Percentiles rank a stretch among this genome's conserved stretches.
phyloP scores from a whole-genome alignment of 2,329 filamentous ascomycete genomes.

The Fusarium humuli region DNA sequence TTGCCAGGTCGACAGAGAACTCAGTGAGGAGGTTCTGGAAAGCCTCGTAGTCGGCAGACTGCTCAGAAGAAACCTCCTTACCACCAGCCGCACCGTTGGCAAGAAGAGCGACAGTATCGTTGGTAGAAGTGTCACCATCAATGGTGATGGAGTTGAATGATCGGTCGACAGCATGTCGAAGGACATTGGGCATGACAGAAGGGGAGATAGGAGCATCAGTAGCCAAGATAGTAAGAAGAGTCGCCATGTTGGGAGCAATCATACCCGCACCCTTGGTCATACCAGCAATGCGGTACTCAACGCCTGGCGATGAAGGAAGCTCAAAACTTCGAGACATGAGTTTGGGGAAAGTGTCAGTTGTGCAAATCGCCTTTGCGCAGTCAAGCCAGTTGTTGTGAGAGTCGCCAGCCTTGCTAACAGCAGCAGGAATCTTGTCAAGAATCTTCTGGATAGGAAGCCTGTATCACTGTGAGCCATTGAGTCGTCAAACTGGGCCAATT shows the following conservation, averaged over 20 bases:
- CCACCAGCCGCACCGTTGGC: constrained; percentile 94
- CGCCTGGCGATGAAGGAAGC: constrained; percentile 80
- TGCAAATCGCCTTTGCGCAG: constrained; percentile 93
- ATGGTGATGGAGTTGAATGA: constrained; percentile 98
- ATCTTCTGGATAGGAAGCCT: constrained; percentile 94
- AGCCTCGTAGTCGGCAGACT: constrained; percentile 72
- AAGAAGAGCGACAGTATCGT: constrained; percentile 94
- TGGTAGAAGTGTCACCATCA: constrained; percentile 96
- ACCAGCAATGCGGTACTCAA: constrained; percentile 86
- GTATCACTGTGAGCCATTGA: constrained; percentile 22
- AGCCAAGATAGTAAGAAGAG: constrained; percentile 88
- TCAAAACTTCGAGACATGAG: constrained; percentile 86
- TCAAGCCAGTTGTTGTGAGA: constrained; percentile 88
- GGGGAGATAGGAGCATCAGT: constrained; percentile 88
- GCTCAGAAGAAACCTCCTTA: constrained; percentile 65
- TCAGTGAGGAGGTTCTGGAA: constrained; percentile 78
- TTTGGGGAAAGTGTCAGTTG: constrained; percentile 98
- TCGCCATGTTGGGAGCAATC: constrained; percentile 99
- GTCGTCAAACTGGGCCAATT: constrained; percentile 11
- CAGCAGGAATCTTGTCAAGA: constrained; percentile 80
- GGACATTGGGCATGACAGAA: constrained; percentile 73
- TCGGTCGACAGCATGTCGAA: constrained; percentile 79
- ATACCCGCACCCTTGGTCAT: constrained; percentile 99
- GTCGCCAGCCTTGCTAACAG: constrained; percentile 75
- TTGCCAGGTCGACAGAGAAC: constrained; percentile 86